Conservation (phyloP, 345 rosid species). For the Eucalyptus tenuipes region DNA sequence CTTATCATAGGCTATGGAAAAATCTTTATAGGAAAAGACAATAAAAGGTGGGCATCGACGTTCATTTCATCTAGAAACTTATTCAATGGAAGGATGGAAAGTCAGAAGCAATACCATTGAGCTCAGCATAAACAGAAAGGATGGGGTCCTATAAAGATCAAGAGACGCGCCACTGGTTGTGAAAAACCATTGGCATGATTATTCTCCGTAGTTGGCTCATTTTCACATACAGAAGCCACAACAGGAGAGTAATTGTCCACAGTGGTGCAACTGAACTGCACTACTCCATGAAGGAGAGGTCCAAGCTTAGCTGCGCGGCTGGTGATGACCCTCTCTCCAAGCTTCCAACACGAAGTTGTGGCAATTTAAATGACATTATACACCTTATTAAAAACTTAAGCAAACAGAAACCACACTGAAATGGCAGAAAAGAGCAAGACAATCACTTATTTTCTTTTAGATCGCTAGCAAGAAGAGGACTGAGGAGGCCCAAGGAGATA, state of each 20-base stretch:
- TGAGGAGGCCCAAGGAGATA: constrained; percentile 35
- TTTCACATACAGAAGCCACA: constrained; percentile 34
- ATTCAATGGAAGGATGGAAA: not conserved
- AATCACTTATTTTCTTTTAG: constrained; percentile 45
- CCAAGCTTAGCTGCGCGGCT: constrained; percentile 42
- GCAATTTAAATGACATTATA: constrained; percentile 12
- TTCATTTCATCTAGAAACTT: not conserved
- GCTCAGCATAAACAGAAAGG: not conserved
- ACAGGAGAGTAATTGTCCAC: constrained; percentile 46
- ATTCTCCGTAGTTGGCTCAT: constrained; percentile 3
- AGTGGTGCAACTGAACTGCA: constrained; percentile 17
- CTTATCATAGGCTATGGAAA: not conserved
- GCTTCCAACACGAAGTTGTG: constrained; percentile 31
- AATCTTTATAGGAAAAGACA: not conserved
- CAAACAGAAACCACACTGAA: not conserved
- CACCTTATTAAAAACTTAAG: not conserved
- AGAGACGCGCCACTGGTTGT: constrained; percentile 28
- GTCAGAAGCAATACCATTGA: not conserved
- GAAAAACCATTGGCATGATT: constrained; percentile 4
- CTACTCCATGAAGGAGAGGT: constrained; percentile 36
- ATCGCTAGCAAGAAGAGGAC: constrained; percentile 44
- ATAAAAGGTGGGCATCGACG: not conserved
- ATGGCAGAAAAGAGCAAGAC: not conserved
- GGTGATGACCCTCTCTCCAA: constrained; percentile 45
- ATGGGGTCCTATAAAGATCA: not conserved